Evolutionary conservation across 805 yeast genomes (phyloP).

Genomic region (Metschnikowia gelsemii): DNA sequence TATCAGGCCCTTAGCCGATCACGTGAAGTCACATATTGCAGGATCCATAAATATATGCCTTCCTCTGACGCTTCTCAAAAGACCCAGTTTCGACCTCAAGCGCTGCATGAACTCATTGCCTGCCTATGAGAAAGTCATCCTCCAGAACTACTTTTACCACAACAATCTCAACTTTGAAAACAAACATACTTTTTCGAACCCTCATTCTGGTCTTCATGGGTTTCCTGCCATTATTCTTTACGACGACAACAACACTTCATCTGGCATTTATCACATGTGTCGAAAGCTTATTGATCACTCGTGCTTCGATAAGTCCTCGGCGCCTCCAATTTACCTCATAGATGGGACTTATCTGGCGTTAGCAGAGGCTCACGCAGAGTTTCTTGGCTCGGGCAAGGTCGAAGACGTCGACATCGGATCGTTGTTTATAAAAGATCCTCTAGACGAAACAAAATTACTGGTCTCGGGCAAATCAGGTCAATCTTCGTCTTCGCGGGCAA

Average conservation of each 20-base stretch:
- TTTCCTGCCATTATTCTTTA: constrained; percentile 48
- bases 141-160: constrained; percentile 35
- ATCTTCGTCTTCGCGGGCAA: neutral
- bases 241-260: constrained; percentile 43
- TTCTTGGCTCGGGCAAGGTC: constrained; percentile 23
- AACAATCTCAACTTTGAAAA: constrained; percentile 11
- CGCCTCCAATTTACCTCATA: constrained; percentile 42
- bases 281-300: constrained; percentile 45
- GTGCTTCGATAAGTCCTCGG: constrained; percentile 20
- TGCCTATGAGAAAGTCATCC: constrained; percentile 44
- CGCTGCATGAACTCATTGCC: constrained; percentile 64
- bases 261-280: constrained; percentile 46
- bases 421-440: constrained; percentile 5
- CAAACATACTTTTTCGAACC: neutral
- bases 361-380: constrained; percentile 20
- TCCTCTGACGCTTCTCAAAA: constrained; percentile 83
- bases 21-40: constrained; percentile 53
- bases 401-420: constrained; percentile 13
- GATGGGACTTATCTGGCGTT: constrained; percentile 44
- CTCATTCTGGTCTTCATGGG: constrained; percentile 24
- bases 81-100: constrained; percentile 66
- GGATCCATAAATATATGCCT: constrained; percentile 75
- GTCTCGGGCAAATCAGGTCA: neutral
- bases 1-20: constrained; percentile 79
- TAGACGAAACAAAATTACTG: constrained; percentile 6